Evolutionary conservation across 192 early-diverging fungal genomes (phyloP).

Genomic region (Irineochytrium annulatum): DNA sequence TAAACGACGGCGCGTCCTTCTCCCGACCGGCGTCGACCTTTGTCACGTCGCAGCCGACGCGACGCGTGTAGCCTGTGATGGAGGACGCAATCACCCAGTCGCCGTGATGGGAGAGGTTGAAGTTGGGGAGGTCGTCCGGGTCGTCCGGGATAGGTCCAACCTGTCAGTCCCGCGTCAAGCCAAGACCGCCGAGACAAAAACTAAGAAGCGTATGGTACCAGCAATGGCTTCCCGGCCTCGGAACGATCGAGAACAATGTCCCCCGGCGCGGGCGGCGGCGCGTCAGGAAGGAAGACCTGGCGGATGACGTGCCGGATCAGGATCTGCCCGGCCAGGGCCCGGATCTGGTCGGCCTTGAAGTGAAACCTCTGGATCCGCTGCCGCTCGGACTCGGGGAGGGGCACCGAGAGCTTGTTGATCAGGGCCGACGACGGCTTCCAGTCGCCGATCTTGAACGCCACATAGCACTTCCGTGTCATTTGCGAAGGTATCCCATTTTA

Average conservation of each 20-base stretch:
- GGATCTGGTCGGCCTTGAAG: slow-evolving; percentile 6
- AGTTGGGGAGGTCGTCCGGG: neutral
- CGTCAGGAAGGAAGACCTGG: neutral
- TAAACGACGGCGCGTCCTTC: neutral
- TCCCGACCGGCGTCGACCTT: too few relatives aligned
- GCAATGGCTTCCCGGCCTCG: slow-evolving; percentile 6
- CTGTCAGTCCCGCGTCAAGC: neutral
- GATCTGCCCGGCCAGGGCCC: neutral
- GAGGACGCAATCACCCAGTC: slow-evolving; percentile 3
- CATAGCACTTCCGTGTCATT: too few relatives aligned
- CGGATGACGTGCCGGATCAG: slow-evolving; percentile 3
- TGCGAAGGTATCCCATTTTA: too few relatives aligned
- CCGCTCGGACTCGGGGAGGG: slow-evolving; percentile 5
- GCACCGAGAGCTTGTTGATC: neutral
- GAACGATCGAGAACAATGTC: slow-evolving; percentile 4
- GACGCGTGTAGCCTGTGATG: neutral
- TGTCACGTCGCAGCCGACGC: slow-evolving; percentile 12
- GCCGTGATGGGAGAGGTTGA: slow-evolving; percentile 18
- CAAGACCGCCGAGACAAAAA: neutral
- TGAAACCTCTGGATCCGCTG: neutral
- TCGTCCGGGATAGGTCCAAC: neutral
- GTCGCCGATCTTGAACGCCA: neutral
- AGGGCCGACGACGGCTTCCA: neutral
- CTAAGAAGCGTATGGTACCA: neutral
- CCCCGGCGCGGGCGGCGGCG: neutral